These are phyloP conservation scores for Lolium perenne DNA, from an alignment of 176 grass and related monocot species.

Conservation along the genomic window DNA sequence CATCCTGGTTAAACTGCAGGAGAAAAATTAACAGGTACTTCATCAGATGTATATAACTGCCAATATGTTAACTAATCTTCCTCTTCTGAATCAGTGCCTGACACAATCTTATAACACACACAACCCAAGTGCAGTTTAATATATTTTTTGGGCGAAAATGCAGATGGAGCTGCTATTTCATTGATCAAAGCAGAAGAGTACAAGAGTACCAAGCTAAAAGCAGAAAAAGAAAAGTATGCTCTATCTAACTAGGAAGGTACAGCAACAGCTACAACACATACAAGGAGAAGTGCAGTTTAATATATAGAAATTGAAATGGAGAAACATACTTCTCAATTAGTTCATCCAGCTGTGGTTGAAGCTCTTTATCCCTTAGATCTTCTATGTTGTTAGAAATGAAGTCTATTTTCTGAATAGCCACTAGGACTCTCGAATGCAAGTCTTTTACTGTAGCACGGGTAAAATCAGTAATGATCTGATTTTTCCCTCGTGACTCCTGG, in stretches of 20 bases:
- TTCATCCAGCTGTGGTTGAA: constrained; percentile 73
- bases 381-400: constrained; percentile 71
- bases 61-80: not conserved
- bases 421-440: constrained; percentile 73
- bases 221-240: too few species aligned
- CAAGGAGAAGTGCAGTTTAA: not conserved
- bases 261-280: too few species aligned
- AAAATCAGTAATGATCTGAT: constrained; percentile 50
- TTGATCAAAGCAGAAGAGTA: too few species aligned
- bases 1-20: constrained; percentile 67
- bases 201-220: too few species aligned
- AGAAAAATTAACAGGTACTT: not conserved
- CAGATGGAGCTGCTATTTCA: too few species aligned
- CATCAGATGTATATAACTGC: not conserved
- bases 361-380: constrained; percentile 78
- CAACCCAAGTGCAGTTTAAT: not conserved
- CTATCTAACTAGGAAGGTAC: too few species aligned
- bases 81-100: not conserved
- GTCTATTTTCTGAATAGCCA: constrained; percentile 72
- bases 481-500: constrained; percentile 63
- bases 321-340: constrained; percentile 64
- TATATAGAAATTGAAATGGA: not conserved
- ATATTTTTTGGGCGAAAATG: too few species aligned
- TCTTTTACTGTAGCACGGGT: constrained; percentile 70
- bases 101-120: not conserved